Evolutionary conservation across 2,329 filamentous ascomycete species (phyloP).

Genomic region (Xylaria sp.): DNA sequence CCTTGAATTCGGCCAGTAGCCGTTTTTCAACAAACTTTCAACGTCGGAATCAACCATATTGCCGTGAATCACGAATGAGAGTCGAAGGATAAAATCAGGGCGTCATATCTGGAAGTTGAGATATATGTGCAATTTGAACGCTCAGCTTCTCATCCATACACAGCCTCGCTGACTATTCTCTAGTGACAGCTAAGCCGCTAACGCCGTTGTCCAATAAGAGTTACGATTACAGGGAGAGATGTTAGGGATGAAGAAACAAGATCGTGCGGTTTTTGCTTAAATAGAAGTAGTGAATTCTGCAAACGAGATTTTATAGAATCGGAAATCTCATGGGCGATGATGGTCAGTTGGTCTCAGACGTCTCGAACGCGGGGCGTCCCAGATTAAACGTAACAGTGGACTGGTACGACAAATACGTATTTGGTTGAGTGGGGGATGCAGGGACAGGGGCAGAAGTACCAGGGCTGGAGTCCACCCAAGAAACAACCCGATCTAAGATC

Average conservation of each 20-base stretch:
- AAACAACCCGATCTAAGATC: slow-evolving; percentile 10
- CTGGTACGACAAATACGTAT: slow-evolving; percentile 15
- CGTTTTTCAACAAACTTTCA: slow-evolving; percentile 45
- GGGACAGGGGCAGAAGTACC: slow-evolving; percentile 22
- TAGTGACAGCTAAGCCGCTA: slow-evolving; percentile 21
- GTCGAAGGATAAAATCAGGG: slow-evolving; percentile 34
- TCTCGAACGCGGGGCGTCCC: slow-evolving; percentile 24
- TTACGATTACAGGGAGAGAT: not conserved
- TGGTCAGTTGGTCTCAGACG: not conserved
- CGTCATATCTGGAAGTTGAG: slow-evolving; percentile 39
- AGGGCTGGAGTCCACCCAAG: slow-evolving; percentile 13
- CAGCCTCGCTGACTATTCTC: slow-evolving; percentile 37
- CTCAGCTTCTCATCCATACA: slow-evolving; percentile 37
- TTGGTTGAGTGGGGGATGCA: slow-evolving; percentile 30
- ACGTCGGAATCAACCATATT: slow-evolving; percentile 46
- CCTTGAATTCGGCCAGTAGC: slow-evolving; percentile 48
- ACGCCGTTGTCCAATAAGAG: slow-evolving; percentile 15
- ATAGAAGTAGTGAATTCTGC: slow-evolving; percentile 1
- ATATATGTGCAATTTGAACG: slow-evolving; percentile 28
- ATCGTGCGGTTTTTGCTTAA: not conserved
- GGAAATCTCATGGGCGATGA: not conserved
- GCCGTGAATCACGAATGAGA: slow-evolving; percentile 19
- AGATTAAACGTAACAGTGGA: slow-evolving; percentile 24
- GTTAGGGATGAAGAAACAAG: not conserved
- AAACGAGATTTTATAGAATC: not conserved